phyloP scores from a whole-genome alignment of 2,329 filamentous ascomycete species.

The Aspergillus nomiae region DNA sequence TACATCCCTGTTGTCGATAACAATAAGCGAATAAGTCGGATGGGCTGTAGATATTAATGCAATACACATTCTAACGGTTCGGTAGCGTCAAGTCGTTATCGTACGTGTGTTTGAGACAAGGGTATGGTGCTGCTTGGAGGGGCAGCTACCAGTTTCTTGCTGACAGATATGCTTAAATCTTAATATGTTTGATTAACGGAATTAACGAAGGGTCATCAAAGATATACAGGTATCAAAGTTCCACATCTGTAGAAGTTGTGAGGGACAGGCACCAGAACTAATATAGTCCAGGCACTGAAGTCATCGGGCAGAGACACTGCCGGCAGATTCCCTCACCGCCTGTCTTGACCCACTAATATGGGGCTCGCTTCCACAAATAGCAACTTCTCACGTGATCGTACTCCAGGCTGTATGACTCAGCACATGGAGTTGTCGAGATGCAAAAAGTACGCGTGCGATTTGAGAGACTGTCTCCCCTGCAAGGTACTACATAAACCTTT shows the following conservation, averaged over 20 bases:
- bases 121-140: background rate
- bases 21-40: slow-evolving; percentile 72
- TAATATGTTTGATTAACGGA: background rate
- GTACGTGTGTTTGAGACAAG: background rate
- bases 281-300: background rate
- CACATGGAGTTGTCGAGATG: background rate
- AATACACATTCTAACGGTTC: slow-evolving; percentile 63
- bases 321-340: slow-evolving; percentile 4
- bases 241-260: background rate
- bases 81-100: background rate
- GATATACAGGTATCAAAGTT: background rate
- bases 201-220: background rate
- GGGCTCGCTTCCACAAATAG: background rate
- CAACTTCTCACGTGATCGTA: background rate
- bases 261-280: background rate
- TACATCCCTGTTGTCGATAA: slow-evolving; percentile 77
- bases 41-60: slow-evolving; percentile 74
- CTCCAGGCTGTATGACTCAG: background rate
- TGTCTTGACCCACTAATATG: background rate
- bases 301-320: slow-evolving; percentile 9
- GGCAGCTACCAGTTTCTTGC: background rate
- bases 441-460: background rate
- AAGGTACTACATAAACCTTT: background rate
- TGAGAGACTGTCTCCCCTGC: background rate
- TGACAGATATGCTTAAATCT: background rate